A percentile compares a stretch with the other conserved stretches of the same genome.
These are phyloP conservation scores for Elaeis guineensis DNA, from an alignment of 176 grass and related monocot species.

Conservation along the genomic window DNA sequence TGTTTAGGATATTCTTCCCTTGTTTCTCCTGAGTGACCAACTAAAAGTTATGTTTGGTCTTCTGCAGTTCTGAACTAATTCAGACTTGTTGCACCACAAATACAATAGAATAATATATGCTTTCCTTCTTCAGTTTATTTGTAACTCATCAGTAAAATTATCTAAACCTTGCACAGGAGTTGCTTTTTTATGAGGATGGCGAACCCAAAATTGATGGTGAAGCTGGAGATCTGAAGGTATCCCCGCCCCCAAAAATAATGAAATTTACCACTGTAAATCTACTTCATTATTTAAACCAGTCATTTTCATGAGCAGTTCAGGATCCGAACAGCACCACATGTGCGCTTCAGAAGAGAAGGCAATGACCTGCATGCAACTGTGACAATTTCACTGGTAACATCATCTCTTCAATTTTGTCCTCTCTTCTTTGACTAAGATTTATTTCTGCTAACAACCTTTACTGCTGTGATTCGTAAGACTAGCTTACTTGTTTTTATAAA, in stretches of 20 bases:
- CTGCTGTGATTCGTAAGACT: no score
- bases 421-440: slow-evolving; percentile 1
- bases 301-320: slow-evolving; percentile 56
- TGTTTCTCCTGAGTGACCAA: no score
- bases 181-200: slow-evolving; percentile 92
- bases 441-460: no score
- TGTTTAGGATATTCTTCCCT: no score
- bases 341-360: slow-evolving; percentile 77
- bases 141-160: no score
- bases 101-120: no score
- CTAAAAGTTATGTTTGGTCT: no score
- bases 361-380: slow-evolving; percentile 77
- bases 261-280: neutral
- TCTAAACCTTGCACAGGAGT: slow-evolving; percentile 33
- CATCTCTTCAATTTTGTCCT: neutral
- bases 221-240: slow-evolving; percentile 89
- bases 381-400: slow-evolving; percentile 72
- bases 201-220: slow-evolving; percentile 97
- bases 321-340: slow-evolving; percentile 77
- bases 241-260: no score
- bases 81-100: no score
- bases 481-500: no score
- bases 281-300: slow-evolving; percentile 24
- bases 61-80: no score
- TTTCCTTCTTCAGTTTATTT: no score